Evolutionary conservation across 495 filamentous ascomycete species (phyloP).

Genomic region (Neurospora discreta): DNA sequence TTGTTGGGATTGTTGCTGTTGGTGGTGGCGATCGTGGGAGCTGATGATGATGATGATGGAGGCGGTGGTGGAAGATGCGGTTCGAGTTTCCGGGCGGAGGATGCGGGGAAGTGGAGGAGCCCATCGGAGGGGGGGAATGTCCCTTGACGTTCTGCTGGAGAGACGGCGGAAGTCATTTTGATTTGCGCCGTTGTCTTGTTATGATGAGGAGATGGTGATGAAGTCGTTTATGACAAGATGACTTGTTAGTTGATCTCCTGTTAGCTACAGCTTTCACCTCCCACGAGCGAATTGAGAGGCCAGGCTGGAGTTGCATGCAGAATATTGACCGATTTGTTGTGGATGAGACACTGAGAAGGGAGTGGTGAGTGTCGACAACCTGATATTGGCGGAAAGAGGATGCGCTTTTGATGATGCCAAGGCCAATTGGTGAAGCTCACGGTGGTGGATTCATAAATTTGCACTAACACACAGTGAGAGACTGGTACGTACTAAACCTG

Average conservation of each 20-base stretch:
- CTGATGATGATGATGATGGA: background rate
- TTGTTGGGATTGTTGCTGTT: background rate
- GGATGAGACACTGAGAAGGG: background rate
- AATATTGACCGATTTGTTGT: background rate
- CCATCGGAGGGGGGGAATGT: slow-evolving; percentile 1
- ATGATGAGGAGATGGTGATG: background rate
- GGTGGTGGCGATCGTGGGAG: background rate
- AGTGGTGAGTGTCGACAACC: background rate
- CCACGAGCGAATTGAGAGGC: background rate
- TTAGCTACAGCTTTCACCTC: background rate
- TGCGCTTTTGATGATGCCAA: background rate
- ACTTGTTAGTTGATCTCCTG: background rate
- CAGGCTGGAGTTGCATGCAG: background rate
- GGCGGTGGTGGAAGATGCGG: slow-evolving; percentile 1
- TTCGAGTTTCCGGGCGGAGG: background rate
- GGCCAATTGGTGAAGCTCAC: background rate
- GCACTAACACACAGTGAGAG: background rate
- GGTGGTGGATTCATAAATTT: background rate
- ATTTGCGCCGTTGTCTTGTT: background rate
- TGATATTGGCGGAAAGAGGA: background rate
- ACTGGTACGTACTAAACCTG: background rate
- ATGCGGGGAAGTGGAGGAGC: slow-evolving; percentile 4
- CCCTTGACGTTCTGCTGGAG: slow-evolving; percentile 1
- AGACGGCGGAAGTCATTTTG: background rate
- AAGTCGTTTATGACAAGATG: background rate